These are phyloP conservation scores for Scortechinia acanthostroma DNA, from an alignment of 2,329 filamentous ascomycete genomes.

Conservation along the genomic window DNA sequence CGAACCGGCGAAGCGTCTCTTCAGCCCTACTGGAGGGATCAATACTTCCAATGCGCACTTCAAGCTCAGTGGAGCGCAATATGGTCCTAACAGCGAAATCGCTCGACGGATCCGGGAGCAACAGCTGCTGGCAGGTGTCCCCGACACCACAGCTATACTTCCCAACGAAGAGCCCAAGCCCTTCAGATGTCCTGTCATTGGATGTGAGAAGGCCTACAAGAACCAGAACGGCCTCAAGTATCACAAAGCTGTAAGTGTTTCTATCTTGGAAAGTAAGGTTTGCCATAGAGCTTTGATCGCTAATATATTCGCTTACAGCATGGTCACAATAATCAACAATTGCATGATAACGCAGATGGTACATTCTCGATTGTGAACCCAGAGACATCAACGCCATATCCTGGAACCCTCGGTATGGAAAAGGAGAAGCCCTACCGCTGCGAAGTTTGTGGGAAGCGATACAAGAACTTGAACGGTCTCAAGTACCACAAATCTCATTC, in stretches of 20 bases:
- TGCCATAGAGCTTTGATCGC: background rate
- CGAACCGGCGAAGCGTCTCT: constrained; percentile 87
- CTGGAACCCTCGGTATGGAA: constrained; percentile 97
- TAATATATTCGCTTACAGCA: constrained; percentile 36
- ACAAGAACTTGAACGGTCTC: constrained; percentile 96
- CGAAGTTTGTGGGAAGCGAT: constrained; percentile 92
- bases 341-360: constrained; percentile 93
- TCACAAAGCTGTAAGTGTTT: constrained; percentile 10
- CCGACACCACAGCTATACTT: background rate
- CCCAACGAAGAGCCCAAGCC: constrained; percentile 71
- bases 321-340: constrained; percentile 90
- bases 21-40: constrained; percentile 74
- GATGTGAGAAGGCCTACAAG: constrained; percentile 98
- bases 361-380: constrained; percentile 98
- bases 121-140: background rate
- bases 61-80: constrained; percentile 1
- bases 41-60: constrained; percentile 11
- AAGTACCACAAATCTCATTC: constrained; percentile 55
- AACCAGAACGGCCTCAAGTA: constrained; percentile 98
- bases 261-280: too few relatives aligned
- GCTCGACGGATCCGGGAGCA: background rate
- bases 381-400: constrained; percentile 86
- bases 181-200: constrained; percentile 94
- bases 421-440: constrained; percentile 99
- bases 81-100: constrained; percentile 1